These are phyloP conservation scores for Pharus latifolius DNA, from an alignment of 176 grass and related monocot genomes.

Conservation along the genomic window DNA sequence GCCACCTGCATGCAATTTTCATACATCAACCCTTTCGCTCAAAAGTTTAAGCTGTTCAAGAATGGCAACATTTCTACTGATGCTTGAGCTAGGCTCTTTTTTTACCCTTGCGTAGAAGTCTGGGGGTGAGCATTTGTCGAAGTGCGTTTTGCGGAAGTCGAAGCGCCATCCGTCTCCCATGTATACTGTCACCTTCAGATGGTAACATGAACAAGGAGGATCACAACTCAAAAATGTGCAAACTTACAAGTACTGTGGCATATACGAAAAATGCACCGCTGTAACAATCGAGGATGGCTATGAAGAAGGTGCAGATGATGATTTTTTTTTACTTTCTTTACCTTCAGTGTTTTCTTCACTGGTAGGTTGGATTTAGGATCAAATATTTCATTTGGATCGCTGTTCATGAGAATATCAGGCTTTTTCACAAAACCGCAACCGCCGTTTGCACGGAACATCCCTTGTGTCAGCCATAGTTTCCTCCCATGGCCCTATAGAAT, in stretches of 20 bases:
- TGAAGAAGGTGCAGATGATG: not conserved
- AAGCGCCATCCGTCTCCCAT: slow-evolving; percentile 87
- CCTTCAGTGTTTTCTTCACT: slow-evolving; percentile 54
- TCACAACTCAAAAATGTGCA: not conserved
- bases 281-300: not conserved
- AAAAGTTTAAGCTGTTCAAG: too few relatives aligned
- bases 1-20: slow-evolving; percentile 34
- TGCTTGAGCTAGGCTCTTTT: too few relatives aligned
- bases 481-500: slow-evolving; percentile 48
- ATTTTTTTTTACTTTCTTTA: not conserved
- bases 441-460: slow-evolving; percentile 82
- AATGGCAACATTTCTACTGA: too few relatives aligned
- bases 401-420: slow-evolving; percentile 48
- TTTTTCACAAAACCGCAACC: slow-evolving; percentile 94
- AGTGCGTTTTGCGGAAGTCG: slow-evolving; percentile 57
- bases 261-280: not conserved
- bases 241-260: not conserved
- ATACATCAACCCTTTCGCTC: not conserved
- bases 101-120: slow-evolving; percentile 76
- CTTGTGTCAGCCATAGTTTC: slow-evolving; percentile 69
- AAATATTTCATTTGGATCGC: slow-evolving; percentile 15
- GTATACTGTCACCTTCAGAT: slow-evolving; percentile 66
- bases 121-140: slow-evolving; percentile 67
- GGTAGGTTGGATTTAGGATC: slow-evolving; percentile 33
- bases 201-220: not conserved